Evolutionary conservation across 768 basidiomycete species (phyloP), one percentile per base, ranked within the genome.

Genomic region (Xanthoconium stramineum): DNA sequence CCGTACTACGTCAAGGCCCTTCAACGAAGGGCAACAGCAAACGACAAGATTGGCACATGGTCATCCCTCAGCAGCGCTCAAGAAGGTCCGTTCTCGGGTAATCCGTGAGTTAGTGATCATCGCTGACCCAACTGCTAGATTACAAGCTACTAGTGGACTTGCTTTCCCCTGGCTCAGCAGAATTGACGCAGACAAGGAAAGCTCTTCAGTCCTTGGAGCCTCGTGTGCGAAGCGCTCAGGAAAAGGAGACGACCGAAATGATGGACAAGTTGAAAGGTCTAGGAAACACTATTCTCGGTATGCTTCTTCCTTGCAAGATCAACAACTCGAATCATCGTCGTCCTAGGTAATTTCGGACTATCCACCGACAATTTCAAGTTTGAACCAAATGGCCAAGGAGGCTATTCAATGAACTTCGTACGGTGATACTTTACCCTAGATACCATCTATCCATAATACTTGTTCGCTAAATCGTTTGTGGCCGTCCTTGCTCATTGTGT

Each of bases 341-440:
- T 50, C 14, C 47, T 17, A 95, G 92, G 93, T 4, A 91, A 89
- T 57, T 98, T 98, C 67, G 96, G 97, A 17, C 71, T 98, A 60
- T 94, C 89, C 14, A 98, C 95, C 0, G 87, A 98, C 68, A 98
- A 96, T 74, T 98, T 98, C 81, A 89, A 98, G 74, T 92, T 99
- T 65, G 86, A 86, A 57, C 92, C 92, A 17, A 95, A 96, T 60
- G 91, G 88, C 7, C 86, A 94, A 59, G 96, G 96, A n/a, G 94
- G 96, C 0, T 98, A 98, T 75, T 90, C 89, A 1, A 84, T 98
- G 82, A 90, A 91, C 64, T 97, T 98, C 68, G 76, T 75, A 44
- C 80, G 69, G 63, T 86, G 70, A 78, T 52, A 36, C 12, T 13
- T 3, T 24, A 32, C 42, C 38, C 13, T 36, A 13, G 12, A 20